Conservation (phyloP, 2,329 filamentous ascomycete genomes). For the Cordyceps cateniannulata region DNA sequence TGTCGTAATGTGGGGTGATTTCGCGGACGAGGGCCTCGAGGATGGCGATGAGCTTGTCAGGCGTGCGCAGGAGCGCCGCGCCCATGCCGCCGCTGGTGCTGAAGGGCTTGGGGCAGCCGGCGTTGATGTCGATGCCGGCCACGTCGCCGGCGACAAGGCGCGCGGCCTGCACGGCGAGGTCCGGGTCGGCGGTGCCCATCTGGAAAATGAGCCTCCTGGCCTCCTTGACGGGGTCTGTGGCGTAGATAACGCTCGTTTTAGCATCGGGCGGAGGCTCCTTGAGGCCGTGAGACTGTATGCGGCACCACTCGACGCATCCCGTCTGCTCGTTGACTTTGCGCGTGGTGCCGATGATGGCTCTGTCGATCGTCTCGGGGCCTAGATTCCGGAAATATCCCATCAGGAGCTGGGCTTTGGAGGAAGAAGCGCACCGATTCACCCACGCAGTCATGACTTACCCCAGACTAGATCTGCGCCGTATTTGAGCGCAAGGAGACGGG, state of each 20-base stretch:
- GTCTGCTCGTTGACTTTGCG: conserved; percentile 70
- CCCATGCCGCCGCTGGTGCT: conserved; percentile 94
- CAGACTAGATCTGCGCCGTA: conserved; percentile 97
- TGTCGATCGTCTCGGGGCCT: conserved; percentile 92
- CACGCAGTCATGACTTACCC: conserved; percentile 49
- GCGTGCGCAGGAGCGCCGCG: conserved; percentile 77
- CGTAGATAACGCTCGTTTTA: conserved; percentile 69
- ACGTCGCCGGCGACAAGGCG: conserved; percentile 81
- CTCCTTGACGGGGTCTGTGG: conserved; percentile 73
- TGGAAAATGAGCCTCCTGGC: conserved; percentile 77
- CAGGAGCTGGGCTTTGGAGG: background rate
- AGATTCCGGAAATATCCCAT: background rate
- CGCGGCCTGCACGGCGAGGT: conserved; percentile 76
- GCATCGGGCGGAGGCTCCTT: conserved; percentile 48
- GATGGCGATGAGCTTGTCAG: conserved; percentile 77
- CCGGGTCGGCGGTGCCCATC: conserved; percentile 79
- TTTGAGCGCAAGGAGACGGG: conserved; percentile 78
- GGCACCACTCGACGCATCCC: conserved; percentile 77
- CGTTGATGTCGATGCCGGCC: conserved; percentile 91
- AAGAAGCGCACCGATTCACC: too few species aligned
- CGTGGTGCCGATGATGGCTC: conserved; percentile 80
- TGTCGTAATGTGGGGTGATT: conserved; percentile 69
- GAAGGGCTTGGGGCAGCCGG: conserved; percentile 97
- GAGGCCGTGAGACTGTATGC: conserved; percentile 64
- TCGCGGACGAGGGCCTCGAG: conserved; percentile 74